phyloP scores from a whole-genome alignment of 345 rosid species.

The Eucalyptus marginata region DNA sequence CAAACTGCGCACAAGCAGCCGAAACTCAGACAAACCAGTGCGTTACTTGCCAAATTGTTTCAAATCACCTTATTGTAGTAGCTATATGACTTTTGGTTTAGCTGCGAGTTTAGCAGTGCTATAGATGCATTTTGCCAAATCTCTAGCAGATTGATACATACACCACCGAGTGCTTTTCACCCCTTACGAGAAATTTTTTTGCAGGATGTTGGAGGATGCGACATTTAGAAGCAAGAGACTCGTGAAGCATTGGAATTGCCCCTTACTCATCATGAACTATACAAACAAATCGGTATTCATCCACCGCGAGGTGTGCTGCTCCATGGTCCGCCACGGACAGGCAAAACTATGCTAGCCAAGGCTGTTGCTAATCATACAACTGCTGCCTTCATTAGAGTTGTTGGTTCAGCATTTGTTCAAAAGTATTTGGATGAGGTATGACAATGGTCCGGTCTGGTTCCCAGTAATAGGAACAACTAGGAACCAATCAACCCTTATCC shows the following conservation, averaged over 20 bases:
- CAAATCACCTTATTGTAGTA: not conserved
- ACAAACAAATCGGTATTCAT: constrained; percentile 91
- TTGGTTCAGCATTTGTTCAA: constrained; percentile 97
- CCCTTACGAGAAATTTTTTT: not conserved
- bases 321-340: constrained; percentile 95
- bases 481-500: too few species aligned
- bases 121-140: not conserved
- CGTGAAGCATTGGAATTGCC: constrained; percentile 98
- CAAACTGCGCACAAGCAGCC: constrained; percentile 67
- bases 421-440: constrained; percentile 91
- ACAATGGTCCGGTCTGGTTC: too few species aligned
- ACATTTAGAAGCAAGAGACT: constrained; percentile 95
- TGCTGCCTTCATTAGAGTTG: constrained; percentile 92
- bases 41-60: not conserved
- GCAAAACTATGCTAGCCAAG: constrained; percentile 97
- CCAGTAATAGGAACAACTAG: too few species aligned
- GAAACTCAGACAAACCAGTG: constrained; percentile 2
- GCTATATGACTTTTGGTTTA: not conserved
- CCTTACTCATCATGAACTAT: constrained; percentile 81
- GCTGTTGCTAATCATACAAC: constrained; percentile 98
- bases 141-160: not conserved
- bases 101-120: not conserved
- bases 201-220: constrained; percentile 96
- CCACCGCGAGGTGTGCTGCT: constrained; percentile 95
- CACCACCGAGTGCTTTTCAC: not conserved